A percentile compares a stretch with the other conserved stretches of the same genome.
Conservation (phyloP, 345 rosid genomes). For the Hibiscus syriacus region DNA sequence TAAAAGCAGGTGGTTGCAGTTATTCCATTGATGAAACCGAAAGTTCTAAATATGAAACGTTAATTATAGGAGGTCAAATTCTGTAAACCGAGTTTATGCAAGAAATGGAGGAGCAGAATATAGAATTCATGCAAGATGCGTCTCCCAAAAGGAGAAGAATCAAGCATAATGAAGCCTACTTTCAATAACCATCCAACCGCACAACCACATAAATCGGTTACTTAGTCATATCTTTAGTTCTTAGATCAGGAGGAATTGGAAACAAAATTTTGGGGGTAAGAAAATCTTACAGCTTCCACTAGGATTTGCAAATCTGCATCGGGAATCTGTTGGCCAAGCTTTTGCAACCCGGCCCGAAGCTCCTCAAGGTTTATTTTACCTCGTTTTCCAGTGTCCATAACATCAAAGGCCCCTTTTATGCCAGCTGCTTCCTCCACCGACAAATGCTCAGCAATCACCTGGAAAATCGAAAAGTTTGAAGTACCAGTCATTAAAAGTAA, state of each 20-base stretch:
- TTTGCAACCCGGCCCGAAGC: constrained; percentile 23
- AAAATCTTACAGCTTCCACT: constrained; percentile 74
- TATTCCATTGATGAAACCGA: neutral
- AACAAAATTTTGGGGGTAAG: neutral
- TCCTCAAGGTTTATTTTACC: neutral
- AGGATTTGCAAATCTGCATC: constrained; percentile 82
- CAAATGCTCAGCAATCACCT: neutral
- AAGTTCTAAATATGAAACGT: neutral
- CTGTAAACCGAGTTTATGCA: too few species aligned
- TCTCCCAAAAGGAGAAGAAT: too few species aligned
- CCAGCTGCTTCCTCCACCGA: neutral
- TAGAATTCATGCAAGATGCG: too few species aligned
- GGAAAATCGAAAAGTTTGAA: neutral
- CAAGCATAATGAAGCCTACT: too few species aligned
- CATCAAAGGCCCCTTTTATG: neutral
- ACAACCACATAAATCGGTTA: neutral
- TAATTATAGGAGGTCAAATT: too few species aligned
- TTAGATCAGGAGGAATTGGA: neutral
- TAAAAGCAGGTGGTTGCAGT: constrained; percentile 9
- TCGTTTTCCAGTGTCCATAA: neutral
- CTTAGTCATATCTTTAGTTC: neutral
- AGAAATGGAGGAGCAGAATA: too few species aligned
- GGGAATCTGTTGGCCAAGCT: constrained; percentile 69
- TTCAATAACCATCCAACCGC: too few species aligned
- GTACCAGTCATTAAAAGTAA: neutral